These are phyloP conservation scores for Pythium periplocum DNA, from an alignment of 352 stramenopile genomes.

Conservation along the genomic window DNA sequence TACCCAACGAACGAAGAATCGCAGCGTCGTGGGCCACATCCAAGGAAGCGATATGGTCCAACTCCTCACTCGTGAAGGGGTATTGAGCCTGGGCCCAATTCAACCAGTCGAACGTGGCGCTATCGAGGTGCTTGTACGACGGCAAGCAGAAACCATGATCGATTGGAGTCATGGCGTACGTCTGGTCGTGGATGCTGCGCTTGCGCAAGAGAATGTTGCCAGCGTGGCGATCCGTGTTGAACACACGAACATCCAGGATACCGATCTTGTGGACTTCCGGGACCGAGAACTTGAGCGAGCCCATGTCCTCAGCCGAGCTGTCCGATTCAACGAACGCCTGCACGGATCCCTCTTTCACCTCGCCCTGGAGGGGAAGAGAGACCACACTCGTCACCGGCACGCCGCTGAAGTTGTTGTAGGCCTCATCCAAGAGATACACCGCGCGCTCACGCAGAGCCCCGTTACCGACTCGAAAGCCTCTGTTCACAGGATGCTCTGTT, in stretches of 20 bases:
- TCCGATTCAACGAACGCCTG: conserved; percentile 79
- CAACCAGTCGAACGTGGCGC: conserved; percentile 84
- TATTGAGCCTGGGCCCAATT: conserved; percentile 86
- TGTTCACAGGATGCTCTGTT: conserved; percentile 79
- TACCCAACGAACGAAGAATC: conserved; percentile 57
- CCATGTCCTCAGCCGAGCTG: conserved; percentile 85
- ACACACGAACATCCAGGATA: conserved; percentile 83
- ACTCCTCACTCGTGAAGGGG: conserved; percentile 71
- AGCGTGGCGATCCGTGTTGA: conserved; percentile 87
- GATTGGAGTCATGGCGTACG: conserved; percentile 82
- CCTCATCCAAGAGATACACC: conserved; percentile 75
- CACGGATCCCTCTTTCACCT: conserved; percentile 81
- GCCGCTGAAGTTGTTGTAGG: conserved; percentile 76
- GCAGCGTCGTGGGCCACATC: conserved; percentile 48
- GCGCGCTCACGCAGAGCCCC: conserved; percentile 79
- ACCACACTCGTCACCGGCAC: conserved; percentile 81
- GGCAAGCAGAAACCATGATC: conserved; percentile 87
- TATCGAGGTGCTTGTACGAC: conserved; percentile 75
- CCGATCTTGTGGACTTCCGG: conserved; percentile 87
- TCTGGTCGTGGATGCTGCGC: conserved; percentile 39
- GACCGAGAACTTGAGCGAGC: conserved; percentile 79
- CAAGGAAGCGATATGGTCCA: conserved; percentile 73
- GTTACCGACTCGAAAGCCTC: conserved; percentile 83
- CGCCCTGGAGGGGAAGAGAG: conserved; percentile 48
- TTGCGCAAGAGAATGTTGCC: conserved; percentile 79